Conservation (phyloP, 345 rosid genomes). For the Viola odorata region DNA sequence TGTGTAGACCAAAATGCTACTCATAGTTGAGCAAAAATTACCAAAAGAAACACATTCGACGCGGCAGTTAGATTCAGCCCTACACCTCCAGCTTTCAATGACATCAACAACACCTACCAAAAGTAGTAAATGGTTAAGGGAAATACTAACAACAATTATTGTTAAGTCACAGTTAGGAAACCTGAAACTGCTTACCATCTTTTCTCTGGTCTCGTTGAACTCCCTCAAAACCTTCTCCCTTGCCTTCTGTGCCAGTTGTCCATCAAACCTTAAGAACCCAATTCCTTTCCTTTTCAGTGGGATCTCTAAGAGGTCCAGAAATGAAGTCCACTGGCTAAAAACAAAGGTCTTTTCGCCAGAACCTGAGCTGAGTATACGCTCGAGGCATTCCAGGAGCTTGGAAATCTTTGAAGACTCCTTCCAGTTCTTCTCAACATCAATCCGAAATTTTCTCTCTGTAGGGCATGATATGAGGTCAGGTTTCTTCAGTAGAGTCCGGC, state of each 20-base stretch:
- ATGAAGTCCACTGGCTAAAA: constrained; percentile 73
- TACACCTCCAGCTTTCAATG: constrained; percentile 64
- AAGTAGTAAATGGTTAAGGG: not conserved
- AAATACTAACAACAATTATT: not conserved
- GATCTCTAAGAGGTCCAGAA: constrained; percentile 57
- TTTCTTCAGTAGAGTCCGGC: constrained; percentile 40
- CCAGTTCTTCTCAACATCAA: constrained; percentile 58
- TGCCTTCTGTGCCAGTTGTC: constrained; percentile 46
- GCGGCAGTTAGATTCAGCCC: constrained; percentile 67
- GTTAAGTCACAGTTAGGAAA: not conserved
- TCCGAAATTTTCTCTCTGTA: constrained; percentile 40
- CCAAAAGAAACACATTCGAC: constrained; percentile 62
- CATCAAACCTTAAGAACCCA: constrained; percentile 54
- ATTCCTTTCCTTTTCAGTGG: constrained; percentile 40
- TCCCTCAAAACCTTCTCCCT: constrained; percentile 55
- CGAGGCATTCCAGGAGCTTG: constrained; percentile 48
- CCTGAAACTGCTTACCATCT: constrained; percentile 33
- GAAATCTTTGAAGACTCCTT: constrained; percentile 59
- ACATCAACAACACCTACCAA: constrained; percentile 51
- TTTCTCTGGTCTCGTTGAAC: constrained; percentile 51
- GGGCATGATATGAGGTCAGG: constrained; percentile 54
- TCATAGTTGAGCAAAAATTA: constrained; percentile 4
- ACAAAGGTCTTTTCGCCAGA: constrained; percentile 53
- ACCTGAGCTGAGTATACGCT: constrained; percentile 27
- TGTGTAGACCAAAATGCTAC: not conserved